These are phyloP conservation scores for Russula ochroleuca DNA, from an alignment of 768 basidiomycete genomes.

Conservation along the genomic window DNA sequence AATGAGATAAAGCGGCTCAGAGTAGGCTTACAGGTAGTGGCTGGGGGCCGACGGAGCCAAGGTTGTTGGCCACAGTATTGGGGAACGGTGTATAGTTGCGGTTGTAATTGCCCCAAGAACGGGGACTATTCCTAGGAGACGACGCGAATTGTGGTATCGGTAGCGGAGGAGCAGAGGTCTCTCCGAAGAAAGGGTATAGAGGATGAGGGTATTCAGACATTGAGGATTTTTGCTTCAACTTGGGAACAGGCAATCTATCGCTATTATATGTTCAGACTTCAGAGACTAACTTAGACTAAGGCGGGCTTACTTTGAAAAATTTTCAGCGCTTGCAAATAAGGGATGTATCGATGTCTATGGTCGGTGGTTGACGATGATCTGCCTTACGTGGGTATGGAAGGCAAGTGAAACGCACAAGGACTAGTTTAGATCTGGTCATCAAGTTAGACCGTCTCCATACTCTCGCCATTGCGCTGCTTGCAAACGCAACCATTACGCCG, in stretches of 20 bases:
- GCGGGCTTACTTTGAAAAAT: not conserved
- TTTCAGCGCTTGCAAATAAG: not conserved
- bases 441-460: too few relatives aligned
- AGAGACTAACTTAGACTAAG: too few relatives aligned
- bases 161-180: not conserved
- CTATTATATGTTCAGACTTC: not conserved
- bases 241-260: not conserved
- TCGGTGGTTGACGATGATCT: not conserved
- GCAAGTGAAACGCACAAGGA: not conserved
- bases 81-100: not conserved
- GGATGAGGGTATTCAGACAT: slow-evolving; percentile 6
- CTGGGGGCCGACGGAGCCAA: not conserved
- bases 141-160: not conserved
- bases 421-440: not conserved
- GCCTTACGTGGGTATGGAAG: not conserved
- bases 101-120: not conserved
- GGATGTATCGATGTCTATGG: not conserved
- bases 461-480: not conserved
- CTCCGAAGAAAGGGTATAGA: not conserved
- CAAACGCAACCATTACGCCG: not conserved
- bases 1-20: not conserved
- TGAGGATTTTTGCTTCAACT: not conserved
- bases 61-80: not conserved
- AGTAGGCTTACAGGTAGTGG: not conserved
- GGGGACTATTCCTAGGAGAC: not conserved